A percentile compares a stretch with the other conserved stretches of the same genome.
Conservation (phyloP, 768 basidiomycete species). For the Antrodiella citrinella region DNA sequence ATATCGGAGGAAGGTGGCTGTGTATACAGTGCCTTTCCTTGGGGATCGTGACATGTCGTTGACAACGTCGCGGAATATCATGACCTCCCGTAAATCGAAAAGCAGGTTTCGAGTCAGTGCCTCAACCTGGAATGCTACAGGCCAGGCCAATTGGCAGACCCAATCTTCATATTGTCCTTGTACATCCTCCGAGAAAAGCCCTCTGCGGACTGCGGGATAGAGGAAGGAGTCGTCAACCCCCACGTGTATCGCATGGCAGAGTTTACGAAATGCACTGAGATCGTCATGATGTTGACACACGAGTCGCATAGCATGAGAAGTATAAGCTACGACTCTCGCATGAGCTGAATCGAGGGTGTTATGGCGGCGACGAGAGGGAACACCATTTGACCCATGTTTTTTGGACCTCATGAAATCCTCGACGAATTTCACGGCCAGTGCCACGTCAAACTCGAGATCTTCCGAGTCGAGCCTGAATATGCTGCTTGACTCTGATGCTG, state of each 20-base stretch:
- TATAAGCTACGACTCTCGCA: slow-evolving; percentile 37
- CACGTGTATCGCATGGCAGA: slow-evolving; percentile 32
- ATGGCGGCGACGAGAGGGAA: slow-evolving; percentile 18
- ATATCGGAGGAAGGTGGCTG: slow-evolving; percentile 29
- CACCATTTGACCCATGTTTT: no score
- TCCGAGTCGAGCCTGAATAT: no score
- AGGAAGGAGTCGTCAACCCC: slow-evolving; percentile 20
- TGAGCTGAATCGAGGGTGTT: slow-evolving; percentile 26
- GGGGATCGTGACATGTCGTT: not conserved
- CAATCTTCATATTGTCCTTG: slow-evolving; percentile 24
- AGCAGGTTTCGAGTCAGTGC: slow-evolving; percentile 24
- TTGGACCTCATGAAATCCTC: no score
- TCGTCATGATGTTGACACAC: slow-evolving; percentile 30
- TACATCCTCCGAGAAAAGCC: slow-evolving; percentile 33
- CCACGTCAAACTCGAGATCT: no score
- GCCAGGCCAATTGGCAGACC: slow-evolving; percentile 33
- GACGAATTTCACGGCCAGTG: no score
- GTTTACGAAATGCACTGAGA: slow-evolving; percentile 28
- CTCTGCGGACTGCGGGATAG: slow-evolving; percentile 31
- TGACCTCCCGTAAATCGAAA: slow-evolving; percentile 43
- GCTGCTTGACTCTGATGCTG: no score
- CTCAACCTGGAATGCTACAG: slow-evolving; percentile 51
- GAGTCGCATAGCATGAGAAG: slow-evolving; percentile 41
- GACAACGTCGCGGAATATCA: slow-evolving; percentile 3
- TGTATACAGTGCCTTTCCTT: slow-evolving; percentile 2